phyloP scores from a whole-genome alignment of 2,329 filamentous ascomycete genomes.

The Botrytis tulipae region DNA sequence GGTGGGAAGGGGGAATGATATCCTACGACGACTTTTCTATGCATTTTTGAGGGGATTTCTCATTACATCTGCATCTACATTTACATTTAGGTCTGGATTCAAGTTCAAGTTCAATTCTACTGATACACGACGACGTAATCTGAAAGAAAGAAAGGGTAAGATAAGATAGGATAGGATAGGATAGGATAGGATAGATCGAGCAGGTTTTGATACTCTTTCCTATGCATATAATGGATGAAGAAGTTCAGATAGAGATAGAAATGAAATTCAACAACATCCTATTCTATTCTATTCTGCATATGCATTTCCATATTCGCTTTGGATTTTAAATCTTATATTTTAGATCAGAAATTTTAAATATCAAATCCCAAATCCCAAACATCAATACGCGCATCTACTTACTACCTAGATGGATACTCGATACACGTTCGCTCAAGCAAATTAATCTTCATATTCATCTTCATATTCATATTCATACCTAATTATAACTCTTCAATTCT shows the following conservation, averaged over 20 bases:
- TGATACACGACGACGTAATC: neutral
- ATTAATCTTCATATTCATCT: no score
- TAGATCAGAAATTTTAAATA: neutral
- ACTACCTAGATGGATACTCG: no score
- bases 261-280: no score
- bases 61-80: neutral
- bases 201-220: neutral
- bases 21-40: neutral
- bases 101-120: neutral
- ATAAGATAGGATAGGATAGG: neutral
- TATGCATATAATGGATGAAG: neutral
- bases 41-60: neutral
- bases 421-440: no score
- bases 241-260: neutral
- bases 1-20: neutral
- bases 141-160: neutral
- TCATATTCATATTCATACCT: no score
- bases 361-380: no score
- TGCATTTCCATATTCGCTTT: neutral
- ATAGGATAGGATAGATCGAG: neutral
- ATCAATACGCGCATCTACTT: no score
- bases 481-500: no score
- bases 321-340: neutral
- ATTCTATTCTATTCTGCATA: neutral
- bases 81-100: neutral